Base-by-base conservation (phyloP, 140 eudicot genomes). In the Flaveria floridana region DNA sequence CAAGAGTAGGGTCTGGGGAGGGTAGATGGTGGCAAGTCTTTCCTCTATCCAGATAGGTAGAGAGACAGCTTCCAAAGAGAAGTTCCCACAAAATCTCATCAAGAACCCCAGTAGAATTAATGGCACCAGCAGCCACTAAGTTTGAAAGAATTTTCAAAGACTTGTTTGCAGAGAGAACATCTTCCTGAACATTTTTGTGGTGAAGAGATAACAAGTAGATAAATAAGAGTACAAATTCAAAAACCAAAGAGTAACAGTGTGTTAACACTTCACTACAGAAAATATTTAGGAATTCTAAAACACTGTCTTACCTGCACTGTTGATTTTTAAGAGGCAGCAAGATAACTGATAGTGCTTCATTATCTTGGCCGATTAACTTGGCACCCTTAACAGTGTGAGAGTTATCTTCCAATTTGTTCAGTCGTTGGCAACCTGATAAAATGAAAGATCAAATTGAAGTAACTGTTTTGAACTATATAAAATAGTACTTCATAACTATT, bases 371-470 rank as follows among this genome's bases (percentile, higher is more conserved):
- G 44, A 95, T 85, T 47, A 84, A 42, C 74, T 91, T 88, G 21
- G 99, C 96, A 82, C 99, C 96, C 78, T 91, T 90, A 61, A 83
- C 87, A 0, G 89, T 87, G 53, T 95, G 95, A 66, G 97, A 88
- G 81, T 87, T 87, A 70, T 73, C 81, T 72, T 95, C 99, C 79
- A 91, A 48, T 80, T 83, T 79, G 89, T 91, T 88, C 81, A 88
- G 83, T 34, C 80, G 85, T 76, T 85, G 87, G 79, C 92, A 87
- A 76, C 92, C 99, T 95, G 89, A 74, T 82, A 57, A 79, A 2
- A 82, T 34, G 18, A 66, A 15, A 77, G 76, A 67, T 37, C 57
- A 65, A 25, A 69, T 64, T 70, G 12, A 53, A 70, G 59, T 21
- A 53, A 53, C 55, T 26, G 46, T 48, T 59, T 6, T 25, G 23